Percentiles rank a stretch among this genome's conserved stretches.
Evolutionary conservation across 2,329 filamentous ascomycete genomes (phyloP).

Genomic region (Phialemonium atrogriseum): DNA sequence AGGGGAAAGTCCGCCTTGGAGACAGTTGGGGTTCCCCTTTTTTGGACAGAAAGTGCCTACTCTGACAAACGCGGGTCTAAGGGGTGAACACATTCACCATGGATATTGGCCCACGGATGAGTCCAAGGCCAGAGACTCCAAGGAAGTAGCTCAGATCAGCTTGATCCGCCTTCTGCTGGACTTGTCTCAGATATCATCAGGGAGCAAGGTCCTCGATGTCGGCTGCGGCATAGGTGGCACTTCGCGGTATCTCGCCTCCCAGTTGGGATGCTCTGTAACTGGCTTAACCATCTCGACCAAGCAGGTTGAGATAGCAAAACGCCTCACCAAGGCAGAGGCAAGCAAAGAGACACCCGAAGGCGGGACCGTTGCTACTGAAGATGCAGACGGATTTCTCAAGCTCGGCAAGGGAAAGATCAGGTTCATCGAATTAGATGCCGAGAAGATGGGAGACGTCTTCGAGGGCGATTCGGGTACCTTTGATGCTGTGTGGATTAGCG

Average conservation of each 20-base stretch:
- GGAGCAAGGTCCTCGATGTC: conserved; percentile 44
- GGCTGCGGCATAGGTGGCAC: conserved; percentile 55
- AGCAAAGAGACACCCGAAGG: conserved; percentile 10
- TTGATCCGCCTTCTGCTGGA: conserved; percentile 47
- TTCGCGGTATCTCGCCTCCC: conserved; percentile 43
- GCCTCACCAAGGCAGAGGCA: conserved; percentile 33
- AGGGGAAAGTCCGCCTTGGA: too few species aligned
- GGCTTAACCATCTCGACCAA: conserved; percentile 52
- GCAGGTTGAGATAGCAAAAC: conserved; percentile 49
- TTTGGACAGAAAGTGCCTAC: too few species aligned
- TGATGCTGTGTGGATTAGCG: conserved; percentile 54
- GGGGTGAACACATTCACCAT: conserved; percentile 57
- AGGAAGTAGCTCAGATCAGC: conserved; percentile 49
- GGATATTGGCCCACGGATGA: conserved; percentile 46
- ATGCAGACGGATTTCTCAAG: conserved; percentile 24
- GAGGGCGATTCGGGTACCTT: conserved; percentile 29
- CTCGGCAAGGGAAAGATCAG: conserved; percentile 38
- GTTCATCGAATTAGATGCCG: conserved; percentile 52
- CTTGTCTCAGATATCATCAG: conserved; percentile 28
- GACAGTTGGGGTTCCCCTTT: too few species aligned
- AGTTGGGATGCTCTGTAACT: conserved; percentile 43
- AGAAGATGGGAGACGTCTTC: conserved; percentile 50
- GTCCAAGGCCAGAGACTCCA: conserved; percentile 39
- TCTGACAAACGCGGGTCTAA: conserved; percentile 13
- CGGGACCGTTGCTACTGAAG: conserved; percentile 6